A percentile compares a stretch with the other conserved stretches of the same genome.
These are phyloP conservation scores for Parathielavia appendiculata DNA, from an alignment of 495 filamentous ascomycete genomes.

Conservation along the genomic window DNA sequence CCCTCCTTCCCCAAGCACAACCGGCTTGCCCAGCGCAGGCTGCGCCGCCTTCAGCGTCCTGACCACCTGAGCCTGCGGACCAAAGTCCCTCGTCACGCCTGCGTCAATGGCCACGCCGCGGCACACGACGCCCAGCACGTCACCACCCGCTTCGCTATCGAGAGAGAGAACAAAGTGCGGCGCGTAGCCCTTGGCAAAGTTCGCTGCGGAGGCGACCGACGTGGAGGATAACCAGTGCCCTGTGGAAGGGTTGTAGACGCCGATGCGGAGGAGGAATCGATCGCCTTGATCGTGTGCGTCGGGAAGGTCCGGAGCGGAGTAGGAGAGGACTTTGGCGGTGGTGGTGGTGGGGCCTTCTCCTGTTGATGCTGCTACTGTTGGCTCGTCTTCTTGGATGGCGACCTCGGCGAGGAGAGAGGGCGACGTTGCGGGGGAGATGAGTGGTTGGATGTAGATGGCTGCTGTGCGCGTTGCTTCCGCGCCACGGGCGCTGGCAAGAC, in stretches of 20 bases:
- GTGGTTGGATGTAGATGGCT: conserved; percentile 45
- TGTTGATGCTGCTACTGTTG: neutral
- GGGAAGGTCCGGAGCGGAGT: conserved; percentile 45
- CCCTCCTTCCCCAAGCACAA: conserved; percentile 61
- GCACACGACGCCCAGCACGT: conserved; percentile 35
- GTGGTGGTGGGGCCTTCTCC: conserved; percentile 6
- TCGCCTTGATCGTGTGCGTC: conserved; percentile 3
- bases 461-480: conserved; percentile 25
- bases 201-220: conserved; percentile 42
- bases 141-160: conserved; percentile 31
- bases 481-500: conserved; percentile 7
- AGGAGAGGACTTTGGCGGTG: conserved; percentile 37
- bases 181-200: conserved; percentile 51
- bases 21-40: conserved; percentile 59
- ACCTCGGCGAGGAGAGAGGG: conserved; percentile 46
- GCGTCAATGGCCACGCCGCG: conserved; percentile 48
- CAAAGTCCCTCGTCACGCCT: conserved; percentile 52
- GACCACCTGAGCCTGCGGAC: conserved; percentile 50
- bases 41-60: conserved; percentile 44
- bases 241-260: conserved; percentile 41
- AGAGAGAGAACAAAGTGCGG: conserved; percentile 45
- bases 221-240: conserved; percentile 45
- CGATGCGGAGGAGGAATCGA: conserved; percentile 41
- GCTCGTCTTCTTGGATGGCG: conserved; percentile 27
- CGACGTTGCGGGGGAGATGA: conserved; percentile 26